phyloP scores from a whole-genome alignment of 805 yeast species.

The Candida namnaoensis region DNA sequence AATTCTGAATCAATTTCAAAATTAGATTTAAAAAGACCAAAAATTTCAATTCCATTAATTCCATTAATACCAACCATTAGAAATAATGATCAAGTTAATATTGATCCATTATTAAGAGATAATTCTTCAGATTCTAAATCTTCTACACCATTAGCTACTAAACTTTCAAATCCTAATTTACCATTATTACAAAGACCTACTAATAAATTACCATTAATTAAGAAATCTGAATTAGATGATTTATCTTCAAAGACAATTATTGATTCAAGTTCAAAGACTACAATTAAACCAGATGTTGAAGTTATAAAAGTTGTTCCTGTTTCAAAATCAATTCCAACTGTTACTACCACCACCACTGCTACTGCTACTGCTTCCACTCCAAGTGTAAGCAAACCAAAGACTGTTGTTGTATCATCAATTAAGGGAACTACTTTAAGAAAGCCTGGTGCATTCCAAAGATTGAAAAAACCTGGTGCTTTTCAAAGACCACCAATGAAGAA shows the following conservation, averaged over 20 bases:
- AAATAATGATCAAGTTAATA: background rate
- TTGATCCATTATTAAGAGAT: background rate
- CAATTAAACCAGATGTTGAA: background rate
- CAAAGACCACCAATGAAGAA: slow-evolving; percentile 10
- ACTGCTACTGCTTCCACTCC: background rate
- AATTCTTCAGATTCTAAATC: background rate
- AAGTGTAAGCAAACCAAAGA: background rate
- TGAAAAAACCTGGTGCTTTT: slow-evolving; percentile 20
- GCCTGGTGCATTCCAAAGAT: slow-evolving; percentile 14
- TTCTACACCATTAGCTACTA: background rate
- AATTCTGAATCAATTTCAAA: slow-evolving; percentile 5
- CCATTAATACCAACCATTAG: slow-evolving; percentile 1
- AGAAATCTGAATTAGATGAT: slow-evolving; percentile 2
- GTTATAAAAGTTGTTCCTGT: background rate
- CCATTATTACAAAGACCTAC: slow-evolving; percentile 21
- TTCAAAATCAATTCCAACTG: background rate
- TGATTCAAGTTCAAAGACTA: background rate
- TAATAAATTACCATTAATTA: slow-evolving; percentile 4
- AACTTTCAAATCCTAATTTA: too few species aligned
- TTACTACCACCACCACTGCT: background rate
- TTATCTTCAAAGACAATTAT: too few species aligned
- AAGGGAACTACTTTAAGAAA: slow-evolving; percentile 6
- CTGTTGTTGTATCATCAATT: background rate
- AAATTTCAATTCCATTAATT: slow-evolving; percentile 13
- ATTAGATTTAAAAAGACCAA: slow-evolving; percentile 16